Evolutionary conservation across 2,329 filamentous ascomycete genomes (phyloP).

Genomic region (Orbilia javanica): DNA sequence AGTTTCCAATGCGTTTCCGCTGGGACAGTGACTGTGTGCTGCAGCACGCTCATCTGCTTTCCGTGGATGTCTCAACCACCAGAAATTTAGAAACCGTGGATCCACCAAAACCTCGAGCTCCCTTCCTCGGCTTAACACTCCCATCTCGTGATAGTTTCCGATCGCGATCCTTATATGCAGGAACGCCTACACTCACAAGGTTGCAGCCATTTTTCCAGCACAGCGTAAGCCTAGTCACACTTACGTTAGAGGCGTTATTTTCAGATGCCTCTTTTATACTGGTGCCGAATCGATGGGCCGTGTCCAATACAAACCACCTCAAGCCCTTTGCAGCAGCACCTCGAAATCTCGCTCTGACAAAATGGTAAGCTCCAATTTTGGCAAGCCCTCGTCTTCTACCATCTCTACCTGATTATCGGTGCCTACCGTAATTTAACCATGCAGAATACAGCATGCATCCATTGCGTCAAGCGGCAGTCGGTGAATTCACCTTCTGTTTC

Average conservation of each 20-base stretch:
- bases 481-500: slow-evolving; percentile 24
- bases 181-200: slow-evolving; percentile 14
- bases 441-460: slow-evolving; percentile 15
- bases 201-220: slow-evolving; percentile 5
- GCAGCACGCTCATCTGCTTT: not conserved
- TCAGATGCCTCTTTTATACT: slow-evolving; percentile 45
- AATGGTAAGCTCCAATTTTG: slow-evolving; percentile 45
- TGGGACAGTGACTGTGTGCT: not conserved
- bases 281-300: slow-evolving; percentile 12
- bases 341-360: not conserved
- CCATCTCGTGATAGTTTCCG: slow-evolving; percentile 47
- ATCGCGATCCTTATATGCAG: slow-evolving; percentile 27
- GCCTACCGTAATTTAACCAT: slow-evolving; percentile 58
- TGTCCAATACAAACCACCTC: not conserved
- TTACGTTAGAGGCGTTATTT: slow-evolving; percentile 35
- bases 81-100: slow-evolving; percentile 48
- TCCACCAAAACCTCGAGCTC: slow-evolving; percentile 31
- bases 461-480: slow-evolving; percentile 35
- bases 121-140: slow-evolving; percentile 46
- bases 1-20: slow-evolving; percentile 14
- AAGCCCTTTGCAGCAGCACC: not conserved
- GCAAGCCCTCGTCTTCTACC: slow-evolving; percentile 19
- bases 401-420: slow-evolving; percentile 24
- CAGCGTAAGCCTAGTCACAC: slow-evolving; percentile 39
- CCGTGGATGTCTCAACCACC: slow-evolving; percentile 44